Evolutionary conservation across 2,329 filamentous ascomycete species (phyloP), one percentile per base, ranked within the genome.

Genomic region (Alternaria viburni): DNA sequence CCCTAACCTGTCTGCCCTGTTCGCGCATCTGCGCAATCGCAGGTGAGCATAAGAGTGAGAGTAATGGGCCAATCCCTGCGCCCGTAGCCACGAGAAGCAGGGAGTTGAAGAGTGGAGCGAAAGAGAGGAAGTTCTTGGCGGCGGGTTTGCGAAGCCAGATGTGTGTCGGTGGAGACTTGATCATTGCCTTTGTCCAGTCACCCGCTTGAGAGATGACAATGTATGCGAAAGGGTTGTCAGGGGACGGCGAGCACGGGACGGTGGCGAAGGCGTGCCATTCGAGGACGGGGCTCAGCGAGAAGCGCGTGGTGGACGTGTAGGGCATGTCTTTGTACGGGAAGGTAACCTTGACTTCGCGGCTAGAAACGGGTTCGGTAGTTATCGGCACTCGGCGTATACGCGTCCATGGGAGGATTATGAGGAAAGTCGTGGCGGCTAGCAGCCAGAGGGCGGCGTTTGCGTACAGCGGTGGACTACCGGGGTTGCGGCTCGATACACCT

Each of bases 381-480:
- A 95, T 89, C 12, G 83, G 80, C 41, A 92, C 87, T 67, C 87
- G 89, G 58, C 90, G 87, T 21, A 96, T 87, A 65, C 88, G 86
- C 2, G 90, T 75, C 92, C 92, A 96, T 0, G 93, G 91, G 47
- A 90, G 88, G 55, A 90, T 82, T 69, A 95, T 86, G 69, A 90
- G 86, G 51, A 85, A 74, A 1, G 91, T 92, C 44, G 89, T 88
- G 32, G 87, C 75, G 25, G 87, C 70, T 17, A 95, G 83, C 71
- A 92, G 86, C 90, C 91, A 96, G 77, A 95, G 63, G 0, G 69
- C 62, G 0, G 73, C 59, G 21, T 68, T 67, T 1, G 30, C 32
- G 49, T 61, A 56, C 11, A 71, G 57, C 4, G 62, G 49, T 4
- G 32, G 25, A 6, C 51, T 54, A 2, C 19, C 43, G 15, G 57